phyloP scores from a whole-genome alignment of 306 rosid genomes.

The Calophaca sinica region DNA sequence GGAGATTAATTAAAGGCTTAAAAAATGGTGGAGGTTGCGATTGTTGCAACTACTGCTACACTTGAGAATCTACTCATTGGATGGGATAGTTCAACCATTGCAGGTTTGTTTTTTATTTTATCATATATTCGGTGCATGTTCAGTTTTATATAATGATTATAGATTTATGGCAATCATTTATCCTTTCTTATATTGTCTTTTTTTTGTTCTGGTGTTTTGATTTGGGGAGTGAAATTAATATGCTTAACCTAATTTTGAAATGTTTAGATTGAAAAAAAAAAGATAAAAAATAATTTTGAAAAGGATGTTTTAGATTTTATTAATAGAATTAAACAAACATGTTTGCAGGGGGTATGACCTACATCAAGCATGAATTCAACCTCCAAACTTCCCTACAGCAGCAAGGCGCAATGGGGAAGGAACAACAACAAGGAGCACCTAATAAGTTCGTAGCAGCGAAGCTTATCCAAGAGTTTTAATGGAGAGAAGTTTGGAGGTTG shows the following conservation, averaged over 20 bases:
- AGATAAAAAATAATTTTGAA: background rate
- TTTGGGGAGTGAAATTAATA: conserved; percentile 8
- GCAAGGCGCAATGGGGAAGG: too few species aligned
- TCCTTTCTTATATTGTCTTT: too few species aligned
- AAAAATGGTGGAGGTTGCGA: conserved; percentile 81
- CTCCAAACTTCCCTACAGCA: too few species aligned
- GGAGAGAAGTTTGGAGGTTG: too few species aligned
- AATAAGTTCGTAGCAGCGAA: too few species aligned
- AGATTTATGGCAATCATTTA: too few species aligned
- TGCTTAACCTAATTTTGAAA: conserved; percentile 1
- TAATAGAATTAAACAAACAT: conserved; percentile 27
- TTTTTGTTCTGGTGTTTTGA: too few species aligned
- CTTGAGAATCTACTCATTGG: conserved; percentile 88
- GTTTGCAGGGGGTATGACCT: conserved; percentile 79
- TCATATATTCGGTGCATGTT: too few species aligned
- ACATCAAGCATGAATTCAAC: conserved; percentile 79
- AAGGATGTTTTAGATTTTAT: conserved; percentile 1
- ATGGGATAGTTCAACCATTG: conserved; percentile 97
- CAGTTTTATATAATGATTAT: too few species aligned
- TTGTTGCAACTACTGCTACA: conserved; percentile 87
- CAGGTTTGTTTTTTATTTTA: conserved; percentile 59
- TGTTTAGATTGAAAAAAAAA: background rate
- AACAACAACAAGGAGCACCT: too few species aligned
- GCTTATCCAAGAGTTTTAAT: too few species aligned
- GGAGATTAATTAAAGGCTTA: too few species aligned